Base-by-base conservation (phyloP, 2,329 filamentous ascomycete species). In the Helicocarpus griseus region DNA sequence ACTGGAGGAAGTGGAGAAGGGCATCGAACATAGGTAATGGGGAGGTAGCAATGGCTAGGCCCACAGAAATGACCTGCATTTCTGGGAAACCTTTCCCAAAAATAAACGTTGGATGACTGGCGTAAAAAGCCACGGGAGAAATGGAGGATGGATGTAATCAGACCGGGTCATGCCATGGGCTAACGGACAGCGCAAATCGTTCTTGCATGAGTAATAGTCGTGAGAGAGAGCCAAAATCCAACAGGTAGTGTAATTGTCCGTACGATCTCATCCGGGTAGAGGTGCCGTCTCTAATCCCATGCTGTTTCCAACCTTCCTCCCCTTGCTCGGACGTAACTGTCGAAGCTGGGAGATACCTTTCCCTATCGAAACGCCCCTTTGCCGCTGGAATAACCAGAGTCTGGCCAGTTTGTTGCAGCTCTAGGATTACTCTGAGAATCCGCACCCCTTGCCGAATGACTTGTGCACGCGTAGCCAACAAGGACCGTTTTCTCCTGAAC, bases 381-480 rank as follows among this genome's bases (percentile, higher is more conserved):
- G 29, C 59, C 61, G 48, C 63, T 66, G 5, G 62, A 64, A 55
- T 67, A 67, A 33, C 64, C 65, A 43, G 64, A 67, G 53, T 67
- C 65, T 29, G 57, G 57, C 57, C 57, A 59, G 22, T 55, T 51
- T 41, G 54, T 52, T 14, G 36, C 38, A 17, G 47, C 46, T 40
- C 55, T 47, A 39, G 59, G 52, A 7, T 52, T 53, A 31, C 43
- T 50, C 33, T 41, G 47, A 35, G 53, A 57, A 33, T 53, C 59
- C 51, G 47, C 52, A 48, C 55, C 56, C 46, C 48, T 49, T 38
- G 55, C 52, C 14, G 58, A 59, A 58, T 88, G 85, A 24, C 66
- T 67, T 43, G 73, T 68, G 70, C 89, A 95, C 49, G 85, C 79
- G 64, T 93, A 93, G 48, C 89, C 90, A 22, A 95, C 89, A 19